Evolutionary conservation across 164 flowering plant genomes (phyloP).

Genomic region (Platanus orientalis): DNA sequence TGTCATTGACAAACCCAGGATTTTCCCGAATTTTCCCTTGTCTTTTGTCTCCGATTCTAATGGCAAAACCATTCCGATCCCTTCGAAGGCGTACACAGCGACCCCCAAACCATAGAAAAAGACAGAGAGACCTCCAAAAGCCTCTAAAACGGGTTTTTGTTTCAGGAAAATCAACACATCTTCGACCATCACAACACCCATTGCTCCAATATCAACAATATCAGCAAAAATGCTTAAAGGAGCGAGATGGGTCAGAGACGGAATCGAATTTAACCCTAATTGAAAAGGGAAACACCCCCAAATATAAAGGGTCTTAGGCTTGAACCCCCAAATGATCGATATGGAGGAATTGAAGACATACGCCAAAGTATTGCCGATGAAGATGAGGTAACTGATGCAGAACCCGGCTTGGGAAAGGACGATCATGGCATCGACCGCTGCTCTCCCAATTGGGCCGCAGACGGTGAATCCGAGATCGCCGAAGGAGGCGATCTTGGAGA

Average conservation of each 20-base stretch:
- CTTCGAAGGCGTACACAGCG: slow-evolving; percentile 50
- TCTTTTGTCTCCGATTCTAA: no score
- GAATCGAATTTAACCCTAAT: slow-evolving; percentile 54
- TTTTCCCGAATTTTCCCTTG: slow-evolving; percentile 53
- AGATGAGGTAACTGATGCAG: slow-evolving; percentile 45
- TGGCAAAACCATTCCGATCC: no score
- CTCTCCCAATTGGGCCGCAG: slow-evolving; percentile 35
- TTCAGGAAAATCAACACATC: no score
- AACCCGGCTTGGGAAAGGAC: slow-evolving; percentile 50
- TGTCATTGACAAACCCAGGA: slow-evolving; percentile 39
- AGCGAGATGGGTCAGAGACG: slow-evolving; percentile 56
- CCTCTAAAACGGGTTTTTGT: no score
- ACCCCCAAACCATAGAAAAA: slow-evolving; percentile 64
- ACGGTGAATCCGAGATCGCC: slow-evolving; percentile 50
- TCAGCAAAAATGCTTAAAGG: slow-evolving; percentile 76
- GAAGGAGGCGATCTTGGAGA: slow-evolving; percentile 35
- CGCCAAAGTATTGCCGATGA: slow-evolving; percentile 41
- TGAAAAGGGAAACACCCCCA: slow-evolving; percentile 64
- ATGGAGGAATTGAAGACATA: slow-evolving; percentile 20
- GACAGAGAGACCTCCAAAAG: slow-evolving; percentile 42
- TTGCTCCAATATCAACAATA: no score
- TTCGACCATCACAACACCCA: no score
- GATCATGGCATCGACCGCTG: slow-evolving; percentile 37
- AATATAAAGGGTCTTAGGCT: slow-evolving; percentile 35
- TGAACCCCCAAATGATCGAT: slow-evolving; percentile 27